Evolutionary conservation across 805 yeast genomes (phyloP), one percentile per base, ranked within the genome.

Genomic region (Candida ovalis): DNA sequence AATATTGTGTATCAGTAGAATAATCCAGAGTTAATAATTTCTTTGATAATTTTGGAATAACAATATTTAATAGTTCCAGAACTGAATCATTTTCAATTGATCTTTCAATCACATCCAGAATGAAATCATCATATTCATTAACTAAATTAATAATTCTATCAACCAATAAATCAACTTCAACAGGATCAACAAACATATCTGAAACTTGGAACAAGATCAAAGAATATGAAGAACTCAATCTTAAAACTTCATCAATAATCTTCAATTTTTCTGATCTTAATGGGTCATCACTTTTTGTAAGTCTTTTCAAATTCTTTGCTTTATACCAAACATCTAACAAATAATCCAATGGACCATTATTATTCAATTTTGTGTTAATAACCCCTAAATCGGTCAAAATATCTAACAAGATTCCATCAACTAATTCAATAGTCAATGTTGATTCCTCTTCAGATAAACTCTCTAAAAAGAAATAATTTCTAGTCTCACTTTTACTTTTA

Each of bases 41-140:
- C 30, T 57, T 53, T 13, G 80, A 72, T 42, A 79, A 50, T 13
- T 57, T 54, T 2, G 82, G 82, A 17, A 79, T 59, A 21, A 86
- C 66, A 4, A 77, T 70, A 50, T 78, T 76, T 50, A 85, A 64
- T 28, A 88, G 71, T 18, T 84, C 94, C 7, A 78, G 53, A 6
- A 84, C 62, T 0, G 82, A 71, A 1, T 82, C 95, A 58, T 87
- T 89, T 47, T 82, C 86, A 22, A 76, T 71, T 9, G 91, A 78
- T 47, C 82, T 72, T 30, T 71, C 66, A 15, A 86, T 62, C 27
- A 87, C 72, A 40, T 80, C 84, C 3, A 73, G 64, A 46, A 89
- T 62, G 51, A 82, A 83, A 15, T 48, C 47, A 48, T 75, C 82
- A 44, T 56, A 59, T 40, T 54, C 53, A 18, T 55, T 53, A 7